Base-by-base conservation (phyloP, 768 basidiomycete species). In the Arthromyces matolae region DNA sequence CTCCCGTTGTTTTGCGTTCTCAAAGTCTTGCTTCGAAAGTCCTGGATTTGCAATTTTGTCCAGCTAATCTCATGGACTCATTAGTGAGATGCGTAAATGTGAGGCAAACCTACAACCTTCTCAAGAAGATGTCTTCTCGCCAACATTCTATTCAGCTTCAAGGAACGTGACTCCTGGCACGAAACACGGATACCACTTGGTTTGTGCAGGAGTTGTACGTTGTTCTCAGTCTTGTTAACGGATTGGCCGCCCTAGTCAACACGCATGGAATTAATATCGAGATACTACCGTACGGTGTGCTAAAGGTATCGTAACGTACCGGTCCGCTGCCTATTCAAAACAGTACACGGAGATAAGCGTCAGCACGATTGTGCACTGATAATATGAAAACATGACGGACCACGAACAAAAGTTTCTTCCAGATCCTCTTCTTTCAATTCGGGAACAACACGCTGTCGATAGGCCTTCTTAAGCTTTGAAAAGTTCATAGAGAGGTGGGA, bases 191-290 rank as follows among this genome's bases (percentile, higher is more conserved):
- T 75, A 5, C 92, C 89, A 16, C 89, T 91, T 2, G 93, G 93
- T 56, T 83, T 86, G 63, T 97, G 93, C 32, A 91, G 69, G 23
- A 97, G 73, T 61, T 93, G 91, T 22, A 95, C 93, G 60, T 90
- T 88, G 66, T 93, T 84, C 72, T 86, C 79, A 50, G 90, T 92
- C 71, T 96, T 97, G 74, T 97, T 95, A 63, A 95, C 84, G 22
- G 91, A 93, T 74, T 97, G 93, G n/a, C 93, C 93, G 23, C 93
- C 93, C 77, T 78, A 58, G 35, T 27, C 60, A 27, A 56, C 47
- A 48, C 60, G 58, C 53, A 60, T 55, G 55, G 59, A 55, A 56
- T 55, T 50, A 58, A 61, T 57, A 56, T 56, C 49, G 56, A 61
- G 44, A 48, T 40, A 28, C 47, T 51, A 51, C 51, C 58, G 39